These are phyloP conservation scores for Chloris gayana DNA, from an alignment of 176 grass and related monocot genomes.

Conservation along the genomic window DNA sequence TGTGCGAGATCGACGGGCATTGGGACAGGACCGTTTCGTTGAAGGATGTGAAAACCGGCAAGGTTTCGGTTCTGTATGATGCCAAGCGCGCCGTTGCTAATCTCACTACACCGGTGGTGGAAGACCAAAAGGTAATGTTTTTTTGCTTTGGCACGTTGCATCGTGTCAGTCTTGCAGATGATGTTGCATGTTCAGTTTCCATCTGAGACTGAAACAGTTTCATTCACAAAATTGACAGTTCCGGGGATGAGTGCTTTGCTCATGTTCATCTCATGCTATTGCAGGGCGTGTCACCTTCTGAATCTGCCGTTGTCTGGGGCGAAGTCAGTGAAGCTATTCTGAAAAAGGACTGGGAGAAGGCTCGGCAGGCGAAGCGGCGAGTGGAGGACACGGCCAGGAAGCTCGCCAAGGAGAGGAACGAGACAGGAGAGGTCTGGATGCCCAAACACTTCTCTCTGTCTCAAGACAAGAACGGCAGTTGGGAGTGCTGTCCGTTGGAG, in stretches of 20 bases:
- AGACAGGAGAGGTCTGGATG: constrained; percentile 65
- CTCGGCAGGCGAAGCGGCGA: constrained; percentile 59
- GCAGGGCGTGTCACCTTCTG: constrained; percentile 55
- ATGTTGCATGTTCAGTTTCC: no score
- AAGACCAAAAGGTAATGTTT: constrained; percentile 63
- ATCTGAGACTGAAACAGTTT: no score
- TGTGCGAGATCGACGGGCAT: constrained; percentile 72
- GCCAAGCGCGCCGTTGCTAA: constrained; percentile 51
- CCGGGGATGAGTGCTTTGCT: background rate
- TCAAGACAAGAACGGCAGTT: constrained; percentile 61
- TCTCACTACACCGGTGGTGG: constrained; percentile 58
- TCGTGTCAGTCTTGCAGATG: background rate
- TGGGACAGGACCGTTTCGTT: constrained; percentile 74
- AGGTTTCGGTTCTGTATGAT: constrained; percentile 66
- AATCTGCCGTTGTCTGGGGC: constrained; percentile 73
- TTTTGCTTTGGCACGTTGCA: no score
- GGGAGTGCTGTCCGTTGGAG: constrained; percentile 79
- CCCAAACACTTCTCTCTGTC: constrained; percentile 79
- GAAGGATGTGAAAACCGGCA: constrained; percentile 57
- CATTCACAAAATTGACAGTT: background rate
- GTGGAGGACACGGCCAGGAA: constrained; percentile 77
- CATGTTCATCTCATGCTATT: background rate
- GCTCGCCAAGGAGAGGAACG: constrained; percentile 60
- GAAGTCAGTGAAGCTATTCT: constrained; percentile 69
- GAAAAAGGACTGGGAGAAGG: constrained; percentile 79